Percentiles rank a stretch among this genome's conserved stretches.
Evolutionary conservation across 2,329 filamentous ascomycete species (phyloP).

Genomic region (Fusarium multiceps): DNA sequence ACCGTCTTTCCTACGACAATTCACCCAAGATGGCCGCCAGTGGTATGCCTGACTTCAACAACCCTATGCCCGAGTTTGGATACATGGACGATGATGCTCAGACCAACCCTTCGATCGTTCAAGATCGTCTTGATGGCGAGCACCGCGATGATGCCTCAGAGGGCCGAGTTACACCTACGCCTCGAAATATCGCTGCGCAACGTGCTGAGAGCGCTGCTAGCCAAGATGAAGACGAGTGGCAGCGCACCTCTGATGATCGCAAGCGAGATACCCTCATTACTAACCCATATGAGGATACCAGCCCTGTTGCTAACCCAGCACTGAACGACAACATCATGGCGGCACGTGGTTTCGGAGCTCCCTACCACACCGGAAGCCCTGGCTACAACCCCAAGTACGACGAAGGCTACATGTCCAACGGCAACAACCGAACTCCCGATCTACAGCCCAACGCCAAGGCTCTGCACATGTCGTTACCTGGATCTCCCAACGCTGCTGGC

Average conservation of each 20-base stretch:
- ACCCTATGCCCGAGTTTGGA: slow-evolving; percentile 83
- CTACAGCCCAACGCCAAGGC: slow-evolving; percentile 67
- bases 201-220: slow-evolving; percentile 54
- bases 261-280: slow-evolving; percentile 75
- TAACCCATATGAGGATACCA: slow-evolving; percentile 74
- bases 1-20: slow-evolving; percentile 65
- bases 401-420: slow-evolving; percentile 91
- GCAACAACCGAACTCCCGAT: slow-evolving; percentile 66
- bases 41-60: slow-evolving; percentile 73
- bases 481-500: slow-evolving; percentile 60
- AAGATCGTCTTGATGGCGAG: slow-evolving; percentile 74
- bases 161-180: slow-evolving; percentile 64
- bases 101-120: slow-evolving; percentile 86
- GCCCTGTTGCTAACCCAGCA: slow-evolving; percentile 68
- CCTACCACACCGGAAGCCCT: slow-evolving; percentile 67
- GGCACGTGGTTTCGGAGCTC: slow-evolving; percentile 55
- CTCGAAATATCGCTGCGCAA: slow-evolving; percentile 44
- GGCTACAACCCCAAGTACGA: slow-evolving; percentile 73
- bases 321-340: slow-evolving; percentile 63
- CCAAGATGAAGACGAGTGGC: slow-evolving; percentile 73
- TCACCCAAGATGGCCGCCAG: slow-evolving; percentile 72
- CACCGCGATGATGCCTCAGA: slow-evolving; percentile 61
- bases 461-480: slow-evolving; percentile 57
- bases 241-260: slow-evolving; percentile 69
- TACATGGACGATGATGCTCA: slow-evolving; percentile 75